Conservation (phyloP, 768 basidiomycete species). For the Amanita molliuscula region DNA sequence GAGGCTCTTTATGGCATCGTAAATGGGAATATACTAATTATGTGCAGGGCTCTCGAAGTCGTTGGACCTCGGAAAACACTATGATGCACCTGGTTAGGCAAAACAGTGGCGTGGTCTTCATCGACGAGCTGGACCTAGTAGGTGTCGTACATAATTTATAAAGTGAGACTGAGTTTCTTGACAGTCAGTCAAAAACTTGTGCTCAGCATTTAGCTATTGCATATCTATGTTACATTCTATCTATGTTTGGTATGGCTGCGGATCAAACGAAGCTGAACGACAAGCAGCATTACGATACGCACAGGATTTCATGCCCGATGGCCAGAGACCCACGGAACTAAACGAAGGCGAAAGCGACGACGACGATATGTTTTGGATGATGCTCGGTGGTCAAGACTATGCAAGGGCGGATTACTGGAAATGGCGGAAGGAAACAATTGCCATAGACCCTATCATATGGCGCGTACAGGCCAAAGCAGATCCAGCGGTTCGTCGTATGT, state of each 20-base stretch:
- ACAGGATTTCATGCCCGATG: conserved; percentile 27
- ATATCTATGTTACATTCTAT: conserved; percentile 56
- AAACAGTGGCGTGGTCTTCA: conserved; percentile 35
- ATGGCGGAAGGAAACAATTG: conserved; percentile 42
- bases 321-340: conserved; percentile 40
- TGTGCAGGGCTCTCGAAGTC: conserved; percentile 52
- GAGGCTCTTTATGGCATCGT: conserved; percentile 5
- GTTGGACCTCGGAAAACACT: conserved; percentile 75
- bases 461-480: conserved; percentile 30
- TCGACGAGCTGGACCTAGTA: conserved; percentile 71
- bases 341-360: conserved; percentile 51
- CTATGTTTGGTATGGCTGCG: conserved; percentile 78
- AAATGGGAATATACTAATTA: conserved; percentile 2
- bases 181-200: conserved; percentile 57
- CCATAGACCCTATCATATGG: conserved; percentile 48
- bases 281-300: conserved; percentile 56
- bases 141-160: conserved; percentile 11
- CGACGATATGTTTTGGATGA: conserved; percentile 83
- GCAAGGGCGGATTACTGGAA: conserved; percentile 79
- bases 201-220: conserved; percentile 82
- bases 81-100: conserved; percentile 70
- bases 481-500: conserved; percentile 28
- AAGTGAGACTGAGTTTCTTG: conserved; percentile 3
- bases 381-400: conserved; percentile 65
- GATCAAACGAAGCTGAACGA: conserved; percentile 50